These are phyloP conservation scores for Melaleuca alternifolia DNA, from an alignment of 345 rosid genomes.

Conservation along the genomic window DNA sequence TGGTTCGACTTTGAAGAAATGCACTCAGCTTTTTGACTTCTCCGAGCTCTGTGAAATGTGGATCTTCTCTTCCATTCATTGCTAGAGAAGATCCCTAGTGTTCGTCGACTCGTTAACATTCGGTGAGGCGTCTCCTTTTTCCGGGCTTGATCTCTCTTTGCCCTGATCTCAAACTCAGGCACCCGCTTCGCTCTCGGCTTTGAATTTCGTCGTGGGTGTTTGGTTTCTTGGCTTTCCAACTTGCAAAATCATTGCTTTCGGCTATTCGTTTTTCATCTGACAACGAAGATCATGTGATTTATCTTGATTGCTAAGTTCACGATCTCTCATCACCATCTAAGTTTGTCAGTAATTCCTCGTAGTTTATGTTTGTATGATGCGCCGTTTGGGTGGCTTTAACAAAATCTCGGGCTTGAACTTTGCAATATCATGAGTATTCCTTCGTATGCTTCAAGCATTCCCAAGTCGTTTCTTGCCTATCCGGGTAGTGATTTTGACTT, in stretches of 20 bases:
- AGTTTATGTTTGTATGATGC: neutral
- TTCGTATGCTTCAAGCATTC: conserved; percentile 36
- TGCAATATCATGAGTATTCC: conserved; percentile 48
- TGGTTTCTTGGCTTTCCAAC: neutral
- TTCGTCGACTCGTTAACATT: neutral
- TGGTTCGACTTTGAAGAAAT: neutral
- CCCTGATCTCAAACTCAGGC: neutral
- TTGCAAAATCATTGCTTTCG: neutral
- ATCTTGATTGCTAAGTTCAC: neutral
- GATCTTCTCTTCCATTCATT: neutral
- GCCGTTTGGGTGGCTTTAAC: neutral
- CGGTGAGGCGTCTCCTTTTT: neutral
- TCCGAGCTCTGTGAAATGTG: neutral
- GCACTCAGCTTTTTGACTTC: neutral
- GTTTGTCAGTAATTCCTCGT: neutral
- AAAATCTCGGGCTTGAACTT: neutral
- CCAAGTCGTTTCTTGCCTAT: conserved; percentile 67
- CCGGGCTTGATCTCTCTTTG: neutral
- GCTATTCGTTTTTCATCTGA: neutral
- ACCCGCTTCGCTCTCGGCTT: neutral
- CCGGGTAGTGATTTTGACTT: conserved; percentile 69
- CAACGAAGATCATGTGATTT: neutral
- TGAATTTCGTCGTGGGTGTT: neutral
- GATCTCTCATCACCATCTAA: neutral
- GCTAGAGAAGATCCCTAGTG: neutral